Evolutionary conservation across 1,284 basidiomycete species (phyloP).

Genomic region (Irpex sp.): DNA sequence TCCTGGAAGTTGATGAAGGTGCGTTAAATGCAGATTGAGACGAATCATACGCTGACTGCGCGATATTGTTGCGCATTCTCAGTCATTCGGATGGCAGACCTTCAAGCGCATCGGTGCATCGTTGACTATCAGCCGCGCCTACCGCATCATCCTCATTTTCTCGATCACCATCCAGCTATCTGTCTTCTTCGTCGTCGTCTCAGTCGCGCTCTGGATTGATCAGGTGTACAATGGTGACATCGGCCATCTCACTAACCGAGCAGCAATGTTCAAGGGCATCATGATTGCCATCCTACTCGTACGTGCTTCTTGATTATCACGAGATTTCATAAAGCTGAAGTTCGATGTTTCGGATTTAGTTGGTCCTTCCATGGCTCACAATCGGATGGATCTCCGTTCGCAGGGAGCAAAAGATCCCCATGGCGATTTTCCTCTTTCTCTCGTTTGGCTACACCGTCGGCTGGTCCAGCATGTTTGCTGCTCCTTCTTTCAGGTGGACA

Average conservation of each 20-base stretch:
- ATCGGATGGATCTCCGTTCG: slow-evolving; percentile 73
- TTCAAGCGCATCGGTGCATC: slow-evolving; percentile 84
- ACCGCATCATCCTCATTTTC: slow-evolving; percentile 66
- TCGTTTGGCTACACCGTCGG: slow-evolving; percentile 58
- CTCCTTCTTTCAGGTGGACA: slow-evolving; percentile 70
- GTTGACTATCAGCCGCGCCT: slow-evolving; percentile 65
- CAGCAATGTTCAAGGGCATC: slow-evolving; percentile 49
- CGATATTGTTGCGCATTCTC: background rate
- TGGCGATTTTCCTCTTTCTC: slow-evolving; percentile 59
- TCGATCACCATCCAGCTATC: slow-evolving; percentile 74
- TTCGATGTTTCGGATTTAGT: slow-evolving; percentile 2
- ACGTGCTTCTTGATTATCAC: slow-evolving; percentile 49
- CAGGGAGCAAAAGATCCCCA: slow-evolving; percentile 54
- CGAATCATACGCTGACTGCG: background rate
- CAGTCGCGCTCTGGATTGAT: slow-evolving; percentile 74
- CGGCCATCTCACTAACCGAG: slow-evolving; percentile 44
- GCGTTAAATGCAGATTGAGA: background rate
- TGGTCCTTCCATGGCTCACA: slow-evolving; percentile 66
- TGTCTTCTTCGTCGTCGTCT: slow-evolving; percentile 70
- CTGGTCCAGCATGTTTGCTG: slow-evolving; percentile 71
- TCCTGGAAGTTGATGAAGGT: slow-evolving; percentile 78
- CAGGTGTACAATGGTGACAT: slow-evolving; percentile 66
- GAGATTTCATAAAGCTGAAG: background rate
- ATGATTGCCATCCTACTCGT: slow-evolving; percentile 31
- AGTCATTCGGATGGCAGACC: slow-evolving; percentile 81